These are phyloP conservation scores for Hordeum vulgare DNA, from an alignment of 176 grass and related monocot species.

Conservation along the genomic window MorexV3_pseudomolecules_assembly NC_058520.1:617378854-617379353, in stretches of 20 bases:
- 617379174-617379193: too few relatives aligned
- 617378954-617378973: not conserved
- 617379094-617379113: not conserved
- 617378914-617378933: not conserved
- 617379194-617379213: too few relatives aligned
- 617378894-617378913: not conserved
- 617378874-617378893: not conserved
- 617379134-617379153: too few relatives aligned
- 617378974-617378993: not conserved
- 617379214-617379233: too few relatives aligned
- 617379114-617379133: not conserved
- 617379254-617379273: too few relatives aligned
- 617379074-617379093: not conserved
- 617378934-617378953: not conserved
- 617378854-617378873: not conserved
- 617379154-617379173: too few relatives aligned
- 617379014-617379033: not conserved
- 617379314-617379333: too few relatives aligned
- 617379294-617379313: too few relatives aligned
- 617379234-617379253: too few relatives aligned
- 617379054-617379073: not conserved
- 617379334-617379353: too few relatives aligned
- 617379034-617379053: not conserved
- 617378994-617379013: not conserved
- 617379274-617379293: too few relatives aligned